A percentile compares a stretch with the other conserved stretches of the same genome.
These are phyloP conservation scores for Vitellaria paradoxa DNA, from an alignment of 179 eudicot genomes.

Conservation along the genomic window DNA sequence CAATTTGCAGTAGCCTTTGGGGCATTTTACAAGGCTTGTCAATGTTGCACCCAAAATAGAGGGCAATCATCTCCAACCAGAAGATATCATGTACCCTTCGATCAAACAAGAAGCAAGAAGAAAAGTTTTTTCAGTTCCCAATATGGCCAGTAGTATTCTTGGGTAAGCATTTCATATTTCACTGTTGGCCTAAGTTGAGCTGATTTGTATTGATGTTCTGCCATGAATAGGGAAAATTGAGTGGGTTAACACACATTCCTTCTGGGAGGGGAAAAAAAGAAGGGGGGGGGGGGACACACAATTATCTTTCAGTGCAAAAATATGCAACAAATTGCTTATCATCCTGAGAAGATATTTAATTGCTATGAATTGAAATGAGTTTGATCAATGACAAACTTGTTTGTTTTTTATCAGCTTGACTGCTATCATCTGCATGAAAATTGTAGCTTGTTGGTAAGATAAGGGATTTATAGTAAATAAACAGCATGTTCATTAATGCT, in stretches of 20 bases:
- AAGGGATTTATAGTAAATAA: not conserved
- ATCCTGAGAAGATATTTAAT: no score
- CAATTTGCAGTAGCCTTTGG: not conserved
- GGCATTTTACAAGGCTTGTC: not conserved
- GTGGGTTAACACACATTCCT: not conserved
- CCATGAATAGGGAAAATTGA: not conserved
- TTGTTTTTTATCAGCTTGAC: not conserved
- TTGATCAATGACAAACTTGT: not conserved
- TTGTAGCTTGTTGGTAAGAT: not conserved
- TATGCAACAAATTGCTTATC: no score
- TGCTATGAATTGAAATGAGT: no score
- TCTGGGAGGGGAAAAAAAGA: not conserved
- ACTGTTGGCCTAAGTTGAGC: not conserved
- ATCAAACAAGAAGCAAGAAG: not conserved
- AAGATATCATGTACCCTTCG: not conserved
- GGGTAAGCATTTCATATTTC: not conserved
- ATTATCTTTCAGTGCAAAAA: no score
- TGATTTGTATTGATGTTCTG: not conserved
- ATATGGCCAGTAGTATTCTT: not conserved
- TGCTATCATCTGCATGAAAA: not conserved
- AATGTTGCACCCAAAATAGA: not conserved
- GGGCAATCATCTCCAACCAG: not conserved
- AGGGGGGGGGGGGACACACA: no score
- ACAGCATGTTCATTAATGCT: no score
- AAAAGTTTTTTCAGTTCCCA: not conserved